These are phyloP conservation scores for Fusarium nanum DNA, from an alignment of 2,329 filamentous ascomycete genomes.

Conservation along the genomic window DNA sequence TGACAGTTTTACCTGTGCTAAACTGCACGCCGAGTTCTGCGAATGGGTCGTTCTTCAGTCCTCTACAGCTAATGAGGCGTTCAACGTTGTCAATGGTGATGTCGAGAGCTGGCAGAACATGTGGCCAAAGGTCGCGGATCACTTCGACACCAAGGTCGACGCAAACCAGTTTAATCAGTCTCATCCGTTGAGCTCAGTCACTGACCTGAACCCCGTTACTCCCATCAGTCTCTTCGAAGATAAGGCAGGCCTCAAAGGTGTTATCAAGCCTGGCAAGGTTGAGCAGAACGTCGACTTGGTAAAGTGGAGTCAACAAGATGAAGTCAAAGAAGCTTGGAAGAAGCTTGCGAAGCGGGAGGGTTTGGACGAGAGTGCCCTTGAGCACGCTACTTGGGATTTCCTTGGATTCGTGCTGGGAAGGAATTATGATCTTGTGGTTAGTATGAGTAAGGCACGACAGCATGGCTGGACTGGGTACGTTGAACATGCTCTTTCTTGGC, in stretches of 20 bases:
- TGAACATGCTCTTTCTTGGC: fast-evolving
- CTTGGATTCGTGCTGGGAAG: constrained; percentile 8
- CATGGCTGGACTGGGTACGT: constrained; percentile 4
- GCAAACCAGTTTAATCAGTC: background rate
- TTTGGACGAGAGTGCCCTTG: constrained; percentile 1
- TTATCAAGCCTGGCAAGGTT: background rate
- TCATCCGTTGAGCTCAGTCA: background rate
- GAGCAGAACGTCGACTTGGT: background rate
- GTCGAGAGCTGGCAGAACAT: constrained; percentile 16
- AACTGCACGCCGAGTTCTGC: constrained; percentile 5
- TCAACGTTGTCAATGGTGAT: constrained; percentile 16
- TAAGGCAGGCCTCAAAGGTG: background rate
- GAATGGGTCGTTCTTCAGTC: constrained; percentile 7
- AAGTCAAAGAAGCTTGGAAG: constrained; percentile 8
- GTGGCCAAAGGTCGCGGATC: background rate
- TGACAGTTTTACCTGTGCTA: constrained; percentile 1
- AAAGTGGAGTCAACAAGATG: constrained; percentile 2
- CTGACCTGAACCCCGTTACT: background rate
- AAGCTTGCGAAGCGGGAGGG: background rate
- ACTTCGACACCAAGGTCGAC: background rate
- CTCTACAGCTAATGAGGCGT: background rate
- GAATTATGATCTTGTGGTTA: constrained; percentile 12
- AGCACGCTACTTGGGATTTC: constrained; percentile 7
- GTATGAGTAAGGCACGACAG: constrained; percentile 7
- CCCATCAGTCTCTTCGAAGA: background rate